phyloP scores from a whole-genome alignment of 2,329 filamentous ascomycete species.

The Sclerotinia glacialis region DNA sequence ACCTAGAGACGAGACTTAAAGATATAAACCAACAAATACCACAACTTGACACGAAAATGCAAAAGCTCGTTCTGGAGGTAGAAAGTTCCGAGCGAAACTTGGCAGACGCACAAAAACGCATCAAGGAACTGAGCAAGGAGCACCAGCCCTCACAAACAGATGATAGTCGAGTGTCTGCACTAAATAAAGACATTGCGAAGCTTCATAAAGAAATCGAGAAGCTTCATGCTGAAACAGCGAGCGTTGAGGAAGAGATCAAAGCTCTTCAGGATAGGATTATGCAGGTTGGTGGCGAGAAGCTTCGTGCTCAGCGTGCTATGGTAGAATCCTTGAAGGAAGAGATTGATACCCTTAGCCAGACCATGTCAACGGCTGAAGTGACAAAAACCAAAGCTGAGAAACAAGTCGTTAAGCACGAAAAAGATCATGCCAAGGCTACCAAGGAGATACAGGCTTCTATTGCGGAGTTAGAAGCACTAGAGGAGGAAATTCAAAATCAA shows the following conservation, averaged over 20 bases:
- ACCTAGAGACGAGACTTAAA: conserved; percentile 71
- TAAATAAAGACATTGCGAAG: conserved; percentile 75
- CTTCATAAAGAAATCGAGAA: conserved; percentile 76
- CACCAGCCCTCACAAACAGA: conserved; percentile 79
- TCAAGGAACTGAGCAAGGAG: conserved; percentile 79
- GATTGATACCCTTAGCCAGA: conserved; percentile 75
- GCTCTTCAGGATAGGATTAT: conserved; percentile 94
- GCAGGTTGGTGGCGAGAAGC: conserved; percentile 92
- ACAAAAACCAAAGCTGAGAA: conserved; percentile 92
- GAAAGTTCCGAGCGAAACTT: conserved; percentile 84
- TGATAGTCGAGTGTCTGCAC: conserved; percentile 65
- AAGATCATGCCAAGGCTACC: conserved; percentile 73
- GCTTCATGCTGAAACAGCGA: conserved; percentile 80
- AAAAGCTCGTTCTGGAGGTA: conserved; percentile 85
- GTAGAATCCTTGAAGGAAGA: conserved; percentile 87
- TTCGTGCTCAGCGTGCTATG: conserved; percentile 84
- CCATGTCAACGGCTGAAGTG: conserved; percentile 82
- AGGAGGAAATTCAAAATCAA: conserved; percentile 76
- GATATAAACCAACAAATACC: conserved; percentile 77
- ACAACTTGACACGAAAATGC: conserved; percentile 81
- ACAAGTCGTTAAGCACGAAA: conserved; percentile 80
- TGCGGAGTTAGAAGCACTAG: conserved; percentile 72
- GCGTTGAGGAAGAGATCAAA: conserved; percentile 90
- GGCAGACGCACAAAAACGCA: conserved; percentile 75
- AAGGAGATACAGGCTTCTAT: conserved; percentile 73